Conservation (phyloP, 1,139 yeast species). For the Starmera stellimalicola region DNA sequence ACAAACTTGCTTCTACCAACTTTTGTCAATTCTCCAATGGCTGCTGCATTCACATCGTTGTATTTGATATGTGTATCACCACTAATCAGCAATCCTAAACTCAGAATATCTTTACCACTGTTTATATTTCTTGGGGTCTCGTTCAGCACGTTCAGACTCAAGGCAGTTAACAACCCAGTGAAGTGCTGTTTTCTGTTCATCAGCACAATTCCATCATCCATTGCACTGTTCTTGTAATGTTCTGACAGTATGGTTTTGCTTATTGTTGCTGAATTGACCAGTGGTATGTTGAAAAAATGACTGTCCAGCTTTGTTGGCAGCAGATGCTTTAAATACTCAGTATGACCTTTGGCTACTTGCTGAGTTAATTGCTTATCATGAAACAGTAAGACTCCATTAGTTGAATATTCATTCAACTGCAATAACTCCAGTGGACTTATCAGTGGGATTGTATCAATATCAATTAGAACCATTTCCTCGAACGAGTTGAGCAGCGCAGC, state of each 20-base stretch:
- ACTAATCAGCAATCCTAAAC: conserved; percentile 40
- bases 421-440: conserved; percentile 22
- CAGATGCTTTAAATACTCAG: conserved; percentile 31
- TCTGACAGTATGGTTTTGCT: conserved; percentile 34
- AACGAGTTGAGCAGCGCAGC: conserved; percentile 42
- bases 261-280: conserved; percentile 30
- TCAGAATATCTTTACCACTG: conserved; percentile 52
- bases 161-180: conserved; percentile 31
- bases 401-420: conserved; percentile 19
- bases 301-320: conserved; percentile 29
- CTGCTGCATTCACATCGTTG: conserved; percentile 31
- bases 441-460: conserved; percentile 47
- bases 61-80: conserved; percentile 39
- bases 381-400: conserved; percentile 28
- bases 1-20: conserved; percentile 10
- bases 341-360: conserved; percentile 9
- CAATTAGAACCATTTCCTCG: conserved; percentile 37
- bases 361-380: conserved; percentile 26
- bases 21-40: conserved; percentile 31
- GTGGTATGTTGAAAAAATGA: conserved; percentile 25
- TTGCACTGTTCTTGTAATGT: conserved; percentile 39
- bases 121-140: conserved; percentile 23
- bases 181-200: conserved; percentile 35
- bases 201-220: conserved; percentile 48
- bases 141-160: conserved; percentile 27